Evolutionary conservation across 1,284 basidiomycete species (phyloP), one percentile per base, ranked within the genome.

Genomic region (Rhodotorula sp.): DNA sequence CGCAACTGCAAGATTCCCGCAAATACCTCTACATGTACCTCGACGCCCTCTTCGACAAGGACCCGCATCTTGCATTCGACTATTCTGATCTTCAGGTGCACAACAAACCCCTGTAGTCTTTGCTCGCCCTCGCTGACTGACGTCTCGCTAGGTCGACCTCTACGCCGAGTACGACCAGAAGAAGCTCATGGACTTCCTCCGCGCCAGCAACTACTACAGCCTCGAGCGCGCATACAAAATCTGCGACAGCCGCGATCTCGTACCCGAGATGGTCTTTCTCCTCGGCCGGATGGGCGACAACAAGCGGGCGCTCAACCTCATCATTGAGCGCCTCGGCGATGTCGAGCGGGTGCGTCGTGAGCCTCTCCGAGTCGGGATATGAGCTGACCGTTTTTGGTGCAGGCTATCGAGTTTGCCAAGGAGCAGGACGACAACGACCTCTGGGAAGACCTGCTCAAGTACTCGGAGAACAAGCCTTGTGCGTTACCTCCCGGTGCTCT

Each of bases 281-380:
- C 87, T 99, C 0, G 96, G 96, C 0, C 87, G 92, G 17, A 97
- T 98, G 90, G 96, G 96, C 10, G 92, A 98, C 80, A 97, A 97
- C 81, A 94, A 92, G 82, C 86, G 91, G 76, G 96, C 96, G 0
- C 81, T 99, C 68, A 91, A 89, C 68, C 85, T 99, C 36, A 98
- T 99, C 76, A 98, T 99, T 71, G 94, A 98, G 79, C 86, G 94
- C 20, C 84, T 99, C 4, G 92, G 90, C 0, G 94, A 99, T 79
- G 96, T 99, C 2, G 86, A 92, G 74, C 84, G 92, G 64, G 91
- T 90, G 78, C 44, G 56, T 32, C 11, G 13, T 3, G 4, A 7
- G 2, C 4, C 9, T 15, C 17, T 19, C 5, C 36, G 39, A n/a
- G 24, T 9, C 5, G 8, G 27, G 29, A 17, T 27, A 36, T 54